A percentile compares a stretch with the other conserved stretches of the same genome.
Conservation (phyloP, 805 yeast genomes). For the Candida ulmi region DNA sequence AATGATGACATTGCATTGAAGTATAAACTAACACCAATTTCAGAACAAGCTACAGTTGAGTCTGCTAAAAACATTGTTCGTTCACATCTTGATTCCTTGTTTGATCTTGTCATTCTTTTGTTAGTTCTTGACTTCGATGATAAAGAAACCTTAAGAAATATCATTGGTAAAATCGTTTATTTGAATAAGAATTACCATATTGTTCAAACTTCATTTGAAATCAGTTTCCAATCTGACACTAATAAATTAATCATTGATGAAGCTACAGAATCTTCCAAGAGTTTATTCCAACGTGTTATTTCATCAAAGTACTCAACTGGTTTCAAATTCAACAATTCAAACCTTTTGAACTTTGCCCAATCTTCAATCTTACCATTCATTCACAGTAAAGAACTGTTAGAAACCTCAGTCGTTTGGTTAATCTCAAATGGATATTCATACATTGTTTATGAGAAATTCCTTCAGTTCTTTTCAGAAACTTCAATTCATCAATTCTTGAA, state of each 20-base stretch:
- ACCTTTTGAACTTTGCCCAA: constrained; percentile 10
- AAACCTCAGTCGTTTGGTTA: constrained; percentile 6
- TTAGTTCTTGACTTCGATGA: constrained; percentile 33
- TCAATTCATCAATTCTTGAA: constrained; percentile 18
- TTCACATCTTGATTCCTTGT: constrained; percentile 25
- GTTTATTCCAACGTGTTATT: constrained; percentile 10
- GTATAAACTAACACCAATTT: constrained; percentile 19
- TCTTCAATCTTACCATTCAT: constrained; percentile 13
- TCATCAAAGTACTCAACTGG: constrained; percentile 9
- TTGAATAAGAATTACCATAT: constrained; percentile 16
- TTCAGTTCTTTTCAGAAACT: constrained; percentile 11
- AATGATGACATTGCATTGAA: constrained; percentile 4
- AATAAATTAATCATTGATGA: constrained; percentile 19
- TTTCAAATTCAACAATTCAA: constrained; percentile 8
- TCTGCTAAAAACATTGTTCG: constrained; percentile 24
- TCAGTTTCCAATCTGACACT: constrained; percentile 7
- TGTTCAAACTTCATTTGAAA: constrained; percentile 9
- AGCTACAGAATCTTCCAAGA: constrained; percentile 3
- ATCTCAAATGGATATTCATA: constrained; percentile 8
- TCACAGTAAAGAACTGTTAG: constrained; percentile 13
- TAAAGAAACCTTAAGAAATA: constrained; percentile 12
- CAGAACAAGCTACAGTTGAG: constrained; percentile 20
- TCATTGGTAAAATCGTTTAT: constrained; percentile 14
- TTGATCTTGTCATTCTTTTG: constrained; percentile 28
- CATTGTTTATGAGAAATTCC: constrained; percentile 11